A percentile compares a stretch with the other conserved stretches of the same genome.
Evolutionary conservation across 768 basidiomycete species (phyloP).

Genomic region (Tephrocybe rancida): DNA sequence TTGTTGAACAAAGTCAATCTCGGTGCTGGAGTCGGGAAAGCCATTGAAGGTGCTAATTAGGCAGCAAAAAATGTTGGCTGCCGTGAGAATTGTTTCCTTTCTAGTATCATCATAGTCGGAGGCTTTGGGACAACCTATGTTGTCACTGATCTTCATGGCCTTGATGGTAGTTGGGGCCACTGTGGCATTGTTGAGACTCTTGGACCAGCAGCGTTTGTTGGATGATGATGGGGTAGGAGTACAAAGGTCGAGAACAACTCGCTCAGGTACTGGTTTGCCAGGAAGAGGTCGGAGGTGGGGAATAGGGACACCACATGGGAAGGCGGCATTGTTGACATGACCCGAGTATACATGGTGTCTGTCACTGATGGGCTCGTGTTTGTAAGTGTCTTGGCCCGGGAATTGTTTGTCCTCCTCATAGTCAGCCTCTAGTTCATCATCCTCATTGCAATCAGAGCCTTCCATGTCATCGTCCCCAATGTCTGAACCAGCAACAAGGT

Average conservation of each 20-base stretch:
- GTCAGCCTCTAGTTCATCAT: neutral
- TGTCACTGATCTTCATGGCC: neutral
- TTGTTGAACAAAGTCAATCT: slow-evolving; percentile 9
- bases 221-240: too few relatives aligned
- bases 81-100: slow-evolving; percentile 20
- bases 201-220: too few relatives aligned
- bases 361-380: too few relatives aligned
- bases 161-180: neutral
- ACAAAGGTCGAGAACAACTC: too few relatives aligned
- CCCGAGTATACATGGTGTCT: too few relatives aligned
- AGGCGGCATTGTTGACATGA: too few relatives aligned
- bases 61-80: slow-evolving; percentile 17
- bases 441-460: neutral
- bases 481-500: neutral
- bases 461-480: neutral
- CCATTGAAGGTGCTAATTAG: slow-evolving; percentile 17
- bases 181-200: too few relatives aligned
- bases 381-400: too few relatives aligned
- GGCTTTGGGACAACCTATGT: slow-evolving; percentile 19
- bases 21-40: slow-evolving; percentile 21
- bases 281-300: neutral
- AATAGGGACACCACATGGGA: too few relatives aligned
- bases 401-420: too few relatives aligned
- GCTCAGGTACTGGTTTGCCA: neutral
- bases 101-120: slow-evolving; percentile 15